Evolutionary conservation across 164 flowering plant species (phyloP).

Genomic region (Vitis amurensis): DNA sequence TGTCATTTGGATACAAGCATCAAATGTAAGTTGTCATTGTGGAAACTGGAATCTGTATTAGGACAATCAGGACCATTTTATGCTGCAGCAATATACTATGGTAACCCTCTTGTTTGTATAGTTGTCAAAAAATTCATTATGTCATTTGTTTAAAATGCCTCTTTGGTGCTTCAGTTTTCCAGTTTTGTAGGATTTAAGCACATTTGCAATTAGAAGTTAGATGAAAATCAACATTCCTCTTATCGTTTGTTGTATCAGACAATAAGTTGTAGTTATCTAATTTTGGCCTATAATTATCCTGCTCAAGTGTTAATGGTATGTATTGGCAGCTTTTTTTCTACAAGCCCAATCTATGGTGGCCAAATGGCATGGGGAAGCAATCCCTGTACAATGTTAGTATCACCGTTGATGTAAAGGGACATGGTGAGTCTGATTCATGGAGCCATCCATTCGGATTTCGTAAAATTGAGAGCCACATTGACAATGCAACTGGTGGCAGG

Average conservation of each 20-base stretch:
- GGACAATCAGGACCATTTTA: too few species aligned
- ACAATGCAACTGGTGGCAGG: conserved; percentile 93
- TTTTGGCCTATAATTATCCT: background rate
- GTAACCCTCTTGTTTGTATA: too few species aligned
- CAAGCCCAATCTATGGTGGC: conserved; percentile 99
- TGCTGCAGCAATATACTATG: too few species aligned
- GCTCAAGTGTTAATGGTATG: conserved; percentile 20
- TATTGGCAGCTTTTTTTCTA: conserved; percentile 84
- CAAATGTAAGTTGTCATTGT: background rate
- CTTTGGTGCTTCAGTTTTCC: background rate
- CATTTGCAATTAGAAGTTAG: background rate
- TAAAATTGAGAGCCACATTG: conserved; percentile 82
- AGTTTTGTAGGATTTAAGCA: background rate
- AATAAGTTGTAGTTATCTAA: conserved; percentile 1
- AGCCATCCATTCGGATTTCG: conserved; percentile 86
- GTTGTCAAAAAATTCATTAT: too few species aligned
- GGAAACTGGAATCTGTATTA: background rate
- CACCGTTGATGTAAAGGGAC: conserved; percentile 72
- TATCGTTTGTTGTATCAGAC: background rate
- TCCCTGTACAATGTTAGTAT: conserved; percentile 72
- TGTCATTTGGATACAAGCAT: background rate
- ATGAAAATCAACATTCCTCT: background rate
- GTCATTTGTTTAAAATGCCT: too few species aligned
- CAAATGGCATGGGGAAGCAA: conserved; percentile 99
- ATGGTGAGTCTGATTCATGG: conserved; percentile 90